Conservation (phyloP, 2,329 filamentous ascomycete species). For the Ophiocordyceps unilateralis region DNA sequence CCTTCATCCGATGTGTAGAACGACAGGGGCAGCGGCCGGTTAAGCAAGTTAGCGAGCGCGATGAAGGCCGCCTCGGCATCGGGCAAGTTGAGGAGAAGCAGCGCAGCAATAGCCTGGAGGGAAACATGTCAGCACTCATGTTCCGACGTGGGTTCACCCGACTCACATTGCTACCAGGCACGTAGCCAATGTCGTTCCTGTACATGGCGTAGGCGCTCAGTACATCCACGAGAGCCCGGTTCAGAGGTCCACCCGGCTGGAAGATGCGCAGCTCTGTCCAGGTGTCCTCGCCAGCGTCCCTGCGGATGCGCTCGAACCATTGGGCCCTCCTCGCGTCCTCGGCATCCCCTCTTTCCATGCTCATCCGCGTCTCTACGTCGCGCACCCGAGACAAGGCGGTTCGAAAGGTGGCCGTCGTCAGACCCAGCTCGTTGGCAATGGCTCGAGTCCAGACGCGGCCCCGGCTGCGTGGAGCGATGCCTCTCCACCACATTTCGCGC, state of each 20-base stretch:
- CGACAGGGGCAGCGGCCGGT: slow-evolving; percentile 55
- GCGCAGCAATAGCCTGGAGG: slow-evolving; percentile 48
- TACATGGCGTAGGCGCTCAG: slow-evolving; percentile 70
- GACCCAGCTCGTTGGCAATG: slow-evolving; percentile 55
- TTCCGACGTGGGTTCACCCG: neutral
- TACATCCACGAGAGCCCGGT: slow-evolving; percentile 52
- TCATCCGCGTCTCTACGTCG: slow-evolving; percentile 40
- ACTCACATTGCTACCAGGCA: slow-evolving; percentile 57
- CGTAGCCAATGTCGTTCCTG: slow-evolving; percentile 63
- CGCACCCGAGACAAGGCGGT: slow-evolving; percentile 53
- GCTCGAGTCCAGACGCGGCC: slow-evolving; percentile 53
- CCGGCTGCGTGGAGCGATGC: slow-evolving; percentile 53
- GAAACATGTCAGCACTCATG: neutral
- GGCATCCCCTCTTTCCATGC: slow-evolving; percentile 28
- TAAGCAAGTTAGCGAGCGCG: slow-evolving; percentile 59
- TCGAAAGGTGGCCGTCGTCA: slow-evolving; percentile 49
- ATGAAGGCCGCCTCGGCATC: slow-evolving; percentile 48
- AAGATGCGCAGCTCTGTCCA: slow-evolving; percentile 63
- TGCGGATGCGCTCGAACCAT: slow-evolving; percentile 47
- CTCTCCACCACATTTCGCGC: slow-evolving; percentile 68
- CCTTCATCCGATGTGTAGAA: slow-evolving; percentile 55
- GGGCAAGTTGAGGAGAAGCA: slow-evolving; percentile 56
- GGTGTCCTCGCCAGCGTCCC: slow-evolving; percentile 45
- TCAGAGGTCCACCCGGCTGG: slow-evolving; percentile 45
- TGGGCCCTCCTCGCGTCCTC: slow-evolving; percentile 38